A percentile compares a stretch with the other conserved stretches of the same genome.
These are phyloP conservation scores for Nicotiana rustica DNA, from an alignment of 305 asterid genomes.

Conservation along the genomic window DNA sequence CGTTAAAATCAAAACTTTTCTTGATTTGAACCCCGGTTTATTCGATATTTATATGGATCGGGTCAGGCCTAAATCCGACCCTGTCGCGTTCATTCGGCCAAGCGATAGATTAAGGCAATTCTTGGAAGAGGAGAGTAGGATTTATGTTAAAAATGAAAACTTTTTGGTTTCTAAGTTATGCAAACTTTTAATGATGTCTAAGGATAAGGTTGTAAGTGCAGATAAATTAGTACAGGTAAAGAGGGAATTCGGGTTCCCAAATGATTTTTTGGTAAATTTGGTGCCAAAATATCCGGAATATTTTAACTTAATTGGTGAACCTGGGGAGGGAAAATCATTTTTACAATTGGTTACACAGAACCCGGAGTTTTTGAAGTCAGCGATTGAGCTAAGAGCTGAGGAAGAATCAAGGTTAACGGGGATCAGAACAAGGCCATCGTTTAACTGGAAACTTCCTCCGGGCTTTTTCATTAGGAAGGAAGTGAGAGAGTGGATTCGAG, in stretches of 20 bases:
- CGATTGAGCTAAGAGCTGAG: conserved; percentile 77
- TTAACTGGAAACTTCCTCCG: conserved; percentile 75
- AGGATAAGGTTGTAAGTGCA: conserved; percentile 66
- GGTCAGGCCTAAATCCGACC: conserved; percentile 72
- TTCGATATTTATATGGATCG: conserved; percentile 66
- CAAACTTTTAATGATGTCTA: conserved; percentile 86
- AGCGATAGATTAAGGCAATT: conserved; percentile 61
- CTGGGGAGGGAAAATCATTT: conserved; percentile 77
- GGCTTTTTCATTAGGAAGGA: conserved; percentile 84
- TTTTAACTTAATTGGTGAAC: conserved; percentile 63
- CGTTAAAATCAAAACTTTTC: conserved; percentile 52
- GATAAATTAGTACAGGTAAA: conserved; percentile 84
- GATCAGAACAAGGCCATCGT: conserved; percentile 66
- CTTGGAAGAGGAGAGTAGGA: conserved; percentile 64
- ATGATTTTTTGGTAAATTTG: conserved; percentile 72
- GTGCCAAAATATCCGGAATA: conserved; percentile 73
- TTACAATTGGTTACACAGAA: conserved; percentile 74
- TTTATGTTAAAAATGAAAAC: conserved; percentile 61
- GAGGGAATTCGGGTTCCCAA: conserved; percentile 93
- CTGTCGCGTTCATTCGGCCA: conserved; percentile 65
- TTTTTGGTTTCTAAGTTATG: conserved; percentile 75
- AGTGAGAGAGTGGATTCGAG: conserved; percentile 95
- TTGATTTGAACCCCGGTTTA: conserved; percentile 65
- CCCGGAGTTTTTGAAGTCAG: conserved; percentile 64
- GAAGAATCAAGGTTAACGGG: conserved; percentile 82